Base-by-base conservation (phyloP, 805 yeast species). In the Kluyveromyces siamensis region DNA sequence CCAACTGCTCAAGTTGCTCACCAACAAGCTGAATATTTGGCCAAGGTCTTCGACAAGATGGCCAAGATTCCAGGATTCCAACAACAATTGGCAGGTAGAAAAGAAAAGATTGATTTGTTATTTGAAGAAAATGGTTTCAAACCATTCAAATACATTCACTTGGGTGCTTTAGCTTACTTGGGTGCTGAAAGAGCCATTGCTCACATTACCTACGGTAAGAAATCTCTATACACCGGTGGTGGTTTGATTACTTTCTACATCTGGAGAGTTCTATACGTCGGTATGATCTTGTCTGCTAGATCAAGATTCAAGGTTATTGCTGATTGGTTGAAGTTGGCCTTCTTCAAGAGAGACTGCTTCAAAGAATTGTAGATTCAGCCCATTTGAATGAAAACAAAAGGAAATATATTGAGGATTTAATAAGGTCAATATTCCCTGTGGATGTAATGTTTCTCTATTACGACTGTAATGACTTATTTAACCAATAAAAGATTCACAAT, bases 1-100 rank as follows among this genome's bases (percentile, higher is more conserved):
- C 97, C 97, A 58, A 90, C 97, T 50, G 97, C 97, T 27, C 97
- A 90, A 74, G 96, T 89, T 51, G 97, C 97, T 37, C 83, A 87
- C 71, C 97, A 90, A 74, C 84, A 88, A 70, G 97, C 96, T 59
- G 75, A 75, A 50, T 90, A 79, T 70, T 76, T 90, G 58, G 90
- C 88, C 45, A 73, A 75, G 44, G 78, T 79, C 55, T 84, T 90
- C 67, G 80, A 77, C 67, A 84, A 77, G 63, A 66, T 71, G 66
- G 68, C 68, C n/a, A 64, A 68, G 47, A 58, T 63, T 45, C 66
- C 69, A 37, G 60, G 58, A 47, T 67, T 71, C 61, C 72, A 70
- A 54, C 52, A 72, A 59, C 59, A 65, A 39, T 60, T 74, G 47
- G 56, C 58, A 37, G 49, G 57, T 13, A 72, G 72, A 51, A 67